phyloP scores from a whole-genome alignment of 2,329 filamentous ascomycete genomes.

The Raffaelea deltoideospora region DNA sequence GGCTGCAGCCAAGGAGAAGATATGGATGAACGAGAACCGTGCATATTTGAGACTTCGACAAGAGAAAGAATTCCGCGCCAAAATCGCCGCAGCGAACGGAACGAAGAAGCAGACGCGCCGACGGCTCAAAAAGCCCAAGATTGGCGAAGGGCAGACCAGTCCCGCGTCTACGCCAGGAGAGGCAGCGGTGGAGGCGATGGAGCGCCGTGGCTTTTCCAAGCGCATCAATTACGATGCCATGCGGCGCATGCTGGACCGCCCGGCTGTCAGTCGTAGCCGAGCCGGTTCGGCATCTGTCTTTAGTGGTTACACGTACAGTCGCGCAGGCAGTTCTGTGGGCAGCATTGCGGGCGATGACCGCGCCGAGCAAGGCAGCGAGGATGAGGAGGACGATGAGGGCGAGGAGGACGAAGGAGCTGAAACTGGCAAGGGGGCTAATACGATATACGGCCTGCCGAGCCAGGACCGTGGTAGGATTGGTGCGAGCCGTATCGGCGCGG shows the following conservation, averaged over 20 bases:
- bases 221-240: conserved; percentile 61
- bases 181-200: conserved; percentile 53
- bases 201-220: conserved; percentile 54
- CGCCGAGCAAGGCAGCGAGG: conserved; percentile 6
- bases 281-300: conserved; percentile 32
- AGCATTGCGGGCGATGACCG: conserved; percentile 7
- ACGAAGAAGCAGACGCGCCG: conserved; percentile 19
- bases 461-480: too few species aligned
- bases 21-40: conserved; percentile 92
- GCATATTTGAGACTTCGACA: conserved; percentile 83
- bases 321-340: conserved; percentile 16
- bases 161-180: conserved; percentile 54
- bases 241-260: conserved; percentile 37
- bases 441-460: too few species aligned
- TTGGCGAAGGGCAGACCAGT: conserved; percentile 50
- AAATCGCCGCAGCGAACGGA: conserved; percentile 27
- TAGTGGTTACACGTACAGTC: conserved; percentile 23
- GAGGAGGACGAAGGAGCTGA: neutral
- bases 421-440: too few species aligned
- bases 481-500: too few species aligned
- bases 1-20: conserved; percentile 67
- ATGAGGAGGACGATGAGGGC: conserved; percentile 1
- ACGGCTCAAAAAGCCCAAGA: conserved; percentile 37
- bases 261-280: conserved; percentile 17
- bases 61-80: conserved; percentile 63